Evolutionary conservation across 331 rosid genomes (phyloP).

Genomic region (Quercus tomentella): DNA sequence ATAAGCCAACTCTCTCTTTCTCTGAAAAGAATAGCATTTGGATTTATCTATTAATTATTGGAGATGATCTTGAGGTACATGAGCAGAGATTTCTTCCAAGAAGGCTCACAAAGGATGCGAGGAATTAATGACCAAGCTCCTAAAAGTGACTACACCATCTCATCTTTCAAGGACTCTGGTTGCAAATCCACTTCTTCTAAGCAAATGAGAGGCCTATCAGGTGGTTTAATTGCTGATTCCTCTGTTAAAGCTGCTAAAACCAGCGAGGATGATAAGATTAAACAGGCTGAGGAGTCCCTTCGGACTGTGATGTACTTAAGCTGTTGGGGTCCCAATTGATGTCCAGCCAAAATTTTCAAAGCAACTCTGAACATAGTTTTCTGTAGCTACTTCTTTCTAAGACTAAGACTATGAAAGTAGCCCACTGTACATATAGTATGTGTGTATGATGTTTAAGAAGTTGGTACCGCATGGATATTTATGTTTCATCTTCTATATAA

Average conservation of each 20-base stretch:
- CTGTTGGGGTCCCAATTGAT: constrained; percentile 43
- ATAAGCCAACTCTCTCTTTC: not conserved
- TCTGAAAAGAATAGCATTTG: not conserved
- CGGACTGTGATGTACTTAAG: constrained; percentile 49
- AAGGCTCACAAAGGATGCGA: constrained; percentile 25
- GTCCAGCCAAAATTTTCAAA: not conserved
- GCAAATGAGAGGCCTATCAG: not conserved
- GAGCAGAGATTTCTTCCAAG: constrained; percentile 7
- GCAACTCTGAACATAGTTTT: not conserved
- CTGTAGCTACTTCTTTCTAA: not conserved
- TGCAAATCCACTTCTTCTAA: constrained; percentile 3
- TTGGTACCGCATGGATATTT: not conserved
- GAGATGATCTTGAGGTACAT: constrained; percentile 1
- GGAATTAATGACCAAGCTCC: constrained; percentile 27
- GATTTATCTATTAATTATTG: not conserved
- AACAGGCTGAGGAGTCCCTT: constrained; percentile 44
- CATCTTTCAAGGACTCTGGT: constrained; percentile 10
- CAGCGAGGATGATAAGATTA: constrained; percentile 15
- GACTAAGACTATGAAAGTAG: constrained; percentile 1
- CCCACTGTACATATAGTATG: constrained; percentile 13
- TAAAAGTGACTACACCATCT: constrained; percentile 14
- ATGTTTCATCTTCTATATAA: not conserved
- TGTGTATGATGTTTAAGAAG: not conserved
- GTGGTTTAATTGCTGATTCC: constrained; percentile 1
- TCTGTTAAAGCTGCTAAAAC: constrained; percentile 16